phyloP scores from a whole-genome alignment of 495 filamentous ascomycete genomes.

The Daldinia loculata region DNA sequence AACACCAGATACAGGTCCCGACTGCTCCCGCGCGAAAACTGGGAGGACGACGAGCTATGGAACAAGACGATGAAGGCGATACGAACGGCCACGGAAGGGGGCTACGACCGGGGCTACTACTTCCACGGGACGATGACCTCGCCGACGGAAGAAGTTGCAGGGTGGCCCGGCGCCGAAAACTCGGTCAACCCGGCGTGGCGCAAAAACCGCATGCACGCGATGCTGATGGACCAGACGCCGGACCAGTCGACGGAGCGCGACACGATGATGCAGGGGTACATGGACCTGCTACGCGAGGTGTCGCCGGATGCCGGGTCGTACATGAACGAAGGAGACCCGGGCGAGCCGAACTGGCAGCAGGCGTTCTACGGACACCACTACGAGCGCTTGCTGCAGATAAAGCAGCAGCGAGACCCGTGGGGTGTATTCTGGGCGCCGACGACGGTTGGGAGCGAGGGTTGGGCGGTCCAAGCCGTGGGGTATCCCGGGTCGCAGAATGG shows the following conservation, averaged over 20 bases:
- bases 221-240: conserved; percentile 51
- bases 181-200: conserved; percentile 66
- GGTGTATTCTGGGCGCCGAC: conserved; percentile 64
- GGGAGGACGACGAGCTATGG: conserved; percentile 52
- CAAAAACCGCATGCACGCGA: conserved; percentile 61
- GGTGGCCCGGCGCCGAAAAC: conserved; percentile 53
- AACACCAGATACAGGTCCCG: conserved; percentile 53
- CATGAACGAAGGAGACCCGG: conserved; percentile 61
- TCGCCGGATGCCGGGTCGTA: conserved; percentile 56
- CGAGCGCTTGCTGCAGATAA: conserved; percentile 56
- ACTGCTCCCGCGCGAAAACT: conserved; percentile 61
- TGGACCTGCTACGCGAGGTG: conserved; percentile 45
- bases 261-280: conserved; percentile 35
- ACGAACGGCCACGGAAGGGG: conserved; percentile 58
- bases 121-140: conserved; percentile 57
- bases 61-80: conserved; percentile 58
- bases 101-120: conserved; percentile 50
- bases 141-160: conserved; percentile 44
- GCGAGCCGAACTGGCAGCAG: conserved; percentile 67
- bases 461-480: conserved; percentile 48
- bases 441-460: conserved; percentile 63
- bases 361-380: conserved; percentile 68
- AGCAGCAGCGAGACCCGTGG: conserved; percentile 64
- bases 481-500: conserved; percentile 51
- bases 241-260: conserved; percentile 40